Evolutionary conservation across 2,329 filamentous ascomycete species (phyloP).

Genomic region (Fusarium luffae): DNA sequence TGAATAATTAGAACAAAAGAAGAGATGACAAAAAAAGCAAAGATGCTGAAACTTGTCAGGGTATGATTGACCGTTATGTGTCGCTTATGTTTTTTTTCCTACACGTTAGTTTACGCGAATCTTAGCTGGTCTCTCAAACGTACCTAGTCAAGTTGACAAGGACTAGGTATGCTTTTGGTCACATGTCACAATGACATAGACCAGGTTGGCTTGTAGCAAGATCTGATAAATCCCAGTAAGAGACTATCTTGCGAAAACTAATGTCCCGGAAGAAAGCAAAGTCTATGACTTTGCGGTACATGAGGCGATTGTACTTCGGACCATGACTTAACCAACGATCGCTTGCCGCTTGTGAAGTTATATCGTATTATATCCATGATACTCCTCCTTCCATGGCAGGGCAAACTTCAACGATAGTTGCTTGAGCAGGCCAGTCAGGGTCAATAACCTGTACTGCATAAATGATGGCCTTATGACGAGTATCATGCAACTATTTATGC

Average conservation of each 20-base stretch:
- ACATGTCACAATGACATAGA: slow-evolving; percentile 20
- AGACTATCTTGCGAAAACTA: slow-evolving; percentile 4
- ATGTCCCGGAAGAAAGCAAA: not conserved
- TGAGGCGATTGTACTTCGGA: not conserved
- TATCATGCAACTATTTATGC: slow-evolving; percentile 17
- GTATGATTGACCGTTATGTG: slow-evolving; percentile 1
- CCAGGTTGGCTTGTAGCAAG: slow-evolving; percentile 12
- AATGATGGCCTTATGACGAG: slow-evolving; percentile 12
- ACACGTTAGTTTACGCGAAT: slow-evolving; percentile 10
- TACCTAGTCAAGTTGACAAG: not conserved
- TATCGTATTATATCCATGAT: slow-evolving; percentile 8
- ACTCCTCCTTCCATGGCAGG: slow-evolving; percentile 6
- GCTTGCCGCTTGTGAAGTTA: not conserved
- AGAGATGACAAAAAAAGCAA: not conserved
- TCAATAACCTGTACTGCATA: not conserved
- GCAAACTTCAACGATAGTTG: not conserved
- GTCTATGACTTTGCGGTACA: not conserved
- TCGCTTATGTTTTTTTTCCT: slow-evolving; percentile 14
- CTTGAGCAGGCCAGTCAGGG: not conserved
- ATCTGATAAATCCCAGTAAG: slow-evolving; percentile 23
- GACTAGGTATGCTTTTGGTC: slow-evolving; percentile 10
- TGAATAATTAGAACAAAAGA: not conserved
- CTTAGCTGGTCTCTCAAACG: slow-evolving; percentile 22
- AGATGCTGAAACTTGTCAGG: slow-evolving; percentile 11
- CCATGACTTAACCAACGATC: not conserved